Evolutionary conservation across 257 asterid species (phyloP), one percentile per base, ranked within the genome.

Genomic region (Solanum medicagineum): DNA sequence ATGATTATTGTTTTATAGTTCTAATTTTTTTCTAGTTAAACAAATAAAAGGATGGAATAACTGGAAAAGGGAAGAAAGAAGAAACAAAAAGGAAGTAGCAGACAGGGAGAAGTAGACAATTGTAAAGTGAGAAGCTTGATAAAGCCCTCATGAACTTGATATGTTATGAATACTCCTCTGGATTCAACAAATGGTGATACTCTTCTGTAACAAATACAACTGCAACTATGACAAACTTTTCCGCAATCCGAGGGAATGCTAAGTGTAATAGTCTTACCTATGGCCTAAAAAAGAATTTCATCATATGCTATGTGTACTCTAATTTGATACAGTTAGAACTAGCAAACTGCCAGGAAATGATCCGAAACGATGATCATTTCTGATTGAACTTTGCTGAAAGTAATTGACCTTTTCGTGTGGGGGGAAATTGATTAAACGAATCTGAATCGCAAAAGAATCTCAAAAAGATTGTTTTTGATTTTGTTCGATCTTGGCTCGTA

Each of bases 401-500:
- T 75, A 7, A 16, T 75, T 49, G 81, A 47, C 45, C 62, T 24
- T 51, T 53, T 29, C 47, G 5, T 49, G 40, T 36, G 56, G 14
- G 14, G 24, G 45, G n/a, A 19, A 69, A 40, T 32, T 19, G 42
- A 70, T 19, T 70, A 15, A 32, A 29, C 9, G 12, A 32, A 32
- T 68, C 60, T 53, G 10, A 53, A 53, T 77, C 47, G 45, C 17
- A 51, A 26, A 77, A 54, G 29, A 26, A 65, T 53, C 68, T 89
- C 89, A 87, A 80, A 86, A 88, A 87, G n/a, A 87, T 71, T 86
- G 87, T 86, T 88, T 91, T 86, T 89, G 90, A 47, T 74, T 88
- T 77, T 93, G 90, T 79, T 87, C 91, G 56, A 95, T 83, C 90
- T 93, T 94, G n/a, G 92, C 92, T 66, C 93, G 88, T 70, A 93